A percentile compares a stretch with the other conserved stretches of the same genome.
Evolutionary conservation across 441 rosid genomes (phyloP).

Genomic region (Mallotus repandus): DNA sequence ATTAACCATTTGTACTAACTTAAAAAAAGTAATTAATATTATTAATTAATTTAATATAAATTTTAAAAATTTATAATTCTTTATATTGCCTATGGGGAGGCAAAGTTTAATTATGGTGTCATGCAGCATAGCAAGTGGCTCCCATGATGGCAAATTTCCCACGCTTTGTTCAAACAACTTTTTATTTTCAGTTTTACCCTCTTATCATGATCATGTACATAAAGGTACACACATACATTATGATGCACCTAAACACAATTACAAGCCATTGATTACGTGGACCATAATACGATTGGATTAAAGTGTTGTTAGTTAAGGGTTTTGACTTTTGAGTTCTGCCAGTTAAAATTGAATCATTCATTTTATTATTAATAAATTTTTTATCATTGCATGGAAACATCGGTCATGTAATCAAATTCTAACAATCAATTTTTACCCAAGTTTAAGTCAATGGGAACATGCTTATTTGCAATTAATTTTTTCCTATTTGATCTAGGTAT

Average conservation of each 20-base stretch:
- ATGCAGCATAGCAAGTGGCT: conserved; percentile 37
- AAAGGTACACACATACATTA: conserved; percentile 34
- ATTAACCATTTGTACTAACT: too few species aligned
- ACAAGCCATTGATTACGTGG: conserved; percentile 39
- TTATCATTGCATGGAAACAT: conserved; percentile 17
- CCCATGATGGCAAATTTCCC: conserved; percentile 40
- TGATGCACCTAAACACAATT: conserved; percentile 14
- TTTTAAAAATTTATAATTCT: neutral
- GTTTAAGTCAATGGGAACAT: neutral
- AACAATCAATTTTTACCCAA: conserved; percentile 6
- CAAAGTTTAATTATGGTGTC: conserved; percentile 37
- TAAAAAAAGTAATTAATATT: too few species aligned
- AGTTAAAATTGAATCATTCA: conserved; percentile 21
- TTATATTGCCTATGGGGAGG: conserved; percentile 25
- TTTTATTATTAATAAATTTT: neutral
- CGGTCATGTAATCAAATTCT: neutral
- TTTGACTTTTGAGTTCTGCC: conserved; percentile 30
- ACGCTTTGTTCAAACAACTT: conserved; percentile 26
- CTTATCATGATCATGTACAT: conserved; percentile 23
- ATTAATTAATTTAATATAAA: neutral
- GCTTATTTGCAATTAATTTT: neutral
- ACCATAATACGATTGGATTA: conserved; percentile 17
- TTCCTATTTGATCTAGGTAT: too few species aligned
- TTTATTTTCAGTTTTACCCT: conserved; percentile 30
- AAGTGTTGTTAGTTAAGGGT: conserved; percentile 24